Evolutionary conservation across 805 yeast genomes (phyloP), one percentile per base, ranked within the genome.

Genomic region (Cyberlindnera maclurae): DNA sequence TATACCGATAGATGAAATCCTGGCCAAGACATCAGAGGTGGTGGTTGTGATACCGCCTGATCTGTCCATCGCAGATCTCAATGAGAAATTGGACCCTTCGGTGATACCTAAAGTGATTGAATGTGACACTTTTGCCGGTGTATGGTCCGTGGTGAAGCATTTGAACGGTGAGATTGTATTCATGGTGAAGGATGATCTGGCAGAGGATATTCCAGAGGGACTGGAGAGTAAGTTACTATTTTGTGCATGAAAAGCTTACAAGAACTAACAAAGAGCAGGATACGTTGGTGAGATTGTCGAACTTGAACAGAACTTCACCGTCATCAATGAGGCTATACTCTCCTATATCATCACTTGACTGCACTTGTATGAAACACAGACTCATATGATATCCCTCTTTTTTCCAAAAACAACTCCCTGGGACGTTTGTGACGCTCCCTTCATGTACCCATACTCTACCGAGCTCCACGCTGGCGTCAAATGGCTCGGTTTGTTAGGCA

Each of bases 391-490:
- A 49, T 73, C 67, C 41, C 79, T 61, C 40, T 68, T 59, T 26
- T 65, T 68, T 3, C 82, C 80, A 48, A 76, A 71, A 1, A 73
- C 76, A 11, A 77, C 65, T 16, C 67, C 66, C 50, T 77, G 81
- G 1, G 72, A 63, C 3, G 63, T 58, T 42, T 75, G 81, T 29
- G 70, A 70, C 3, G 78, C 73, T 22, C 82, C 81, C 27, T 65
- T 67, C 69, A 73, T 71, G 45, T 68, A 75, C 0, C 84, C 82
- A 48, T 77, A 76, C 46, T 77, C 82, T 9, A 64, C 43, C 0
- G 80, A 66, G 45, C 77, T 75, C 84, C 84, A 77, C 24, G 59
- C 57, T 15, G 54, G 51, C 26, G n/a, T 26, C 36, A 73, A 52
- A 49, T 67, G 64, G 15, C 60, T 53, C 3, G 85, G 87, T 54